Evolutionary conservation across 495 filamentous ascomycete species (phyloP).

Genomic region (Penicillium verhagenii): DNA sequence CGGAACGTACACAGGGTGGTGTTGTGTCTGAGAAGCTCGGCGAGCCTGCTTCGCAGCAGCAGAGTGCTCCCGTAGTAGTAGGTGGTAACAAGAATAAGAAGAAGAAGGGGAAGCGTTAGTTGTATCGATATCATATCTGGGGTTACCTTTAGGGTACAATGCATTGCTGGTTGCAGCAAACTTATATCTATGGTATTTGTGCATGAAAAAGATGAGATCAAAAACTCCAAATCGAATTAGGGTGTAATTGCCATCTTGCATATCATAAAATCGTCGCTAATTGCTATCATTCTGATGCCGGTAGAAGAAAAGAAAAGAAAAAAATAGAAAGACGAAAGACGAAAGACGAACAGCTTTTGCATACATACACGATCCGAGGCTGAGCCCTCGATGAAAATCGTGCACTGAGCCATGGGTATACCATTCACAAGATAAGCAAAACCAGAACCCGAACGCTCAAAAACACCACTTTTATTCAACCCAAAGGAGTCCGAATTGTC

Average conservation of each 20-base stretch:
- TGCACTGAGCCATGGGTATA: not conserved
- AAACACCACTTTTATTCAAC: no score
- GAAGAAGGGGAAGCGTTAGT: conserved; percentile 70
- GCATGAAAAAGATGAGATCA: conserved; percentile 11
- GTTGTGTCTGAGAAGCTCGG: conserved; percentile 66
- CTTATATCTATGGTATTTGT: conserved; percentile 5
- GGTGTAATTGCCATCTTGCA: not conserved
- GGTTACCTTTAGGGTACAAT: not conserved
- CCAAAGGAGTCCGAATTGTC: conserved; percentile 41
- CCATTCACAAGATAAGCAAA: not conserved
- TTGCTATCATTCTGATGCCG: not conserved
- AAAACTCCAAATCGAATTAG: not conserved
- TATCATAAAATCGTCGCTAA: not conserved
- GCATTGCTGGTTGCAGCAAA: not conserved
- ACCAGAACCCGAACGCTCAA: not conserved
- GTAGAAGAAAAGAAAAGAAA: no score
- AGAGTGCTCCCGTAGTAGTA: conserved; percentile 37
- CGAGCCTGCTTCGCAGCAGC: conserved; percentile 53
- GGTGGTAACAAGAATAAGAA: conserved; percentile 65
- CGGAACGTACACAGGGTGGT: conserved; percentile 82
- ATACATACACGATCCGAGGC: not conserved
- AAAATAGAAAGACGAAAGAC: no score
- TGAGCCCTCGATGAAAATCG: not conserved
- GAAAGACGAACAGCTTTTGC: not conserved
- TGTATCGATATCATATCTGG: not conserved